phyloP scores from a whole-genome alignment of 208 protist genomes.

The Giardia duodenalis region DNA sequence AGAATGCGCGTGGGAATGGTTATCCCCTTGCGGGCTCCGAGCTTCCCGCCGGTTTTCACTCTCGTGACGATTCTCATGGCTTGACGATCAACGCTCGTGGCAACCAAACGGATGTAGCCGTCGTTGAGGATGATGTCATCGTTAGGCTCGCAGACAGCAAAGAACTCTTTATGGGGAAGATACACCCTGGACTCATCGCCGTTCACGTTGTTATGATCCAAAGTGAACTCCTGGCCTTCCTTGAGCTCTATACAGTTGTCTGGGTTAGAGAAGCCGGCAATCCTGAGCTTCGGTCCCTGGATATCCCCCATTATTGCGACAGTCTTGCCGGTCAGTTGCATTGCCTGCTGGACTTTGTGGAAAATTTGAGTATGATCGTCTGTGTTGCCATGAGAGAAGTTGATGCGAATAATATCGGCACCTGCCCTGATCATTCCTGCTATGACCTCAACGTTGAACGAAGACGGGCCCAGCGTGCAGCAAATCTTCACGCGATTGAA shows the following conservation, averaged over 20 bases:
- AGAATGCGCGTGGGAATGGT: background rate
- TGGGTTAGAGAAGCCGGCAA: slow-evolving; percentile 22
- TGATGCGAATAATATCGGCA: slow-evolving; percentile 42
- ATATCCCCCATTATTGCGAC: slow-evolving; percentile 45
- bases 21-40: slow-evolving; percentile 14
- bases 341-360: slow-evolving; percentile 29
- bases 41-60: background rate
- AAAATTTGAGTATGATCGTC: slow-evolving; percentile 39
- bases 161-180: slow-evolving; percentile 40
- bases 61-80: slow-evolving; percentile 17
- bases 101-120: slow-evolving; percentile 36
- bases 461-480: slow-evolving; percentile 40
- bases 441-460: slow-evolving; percentile 20
- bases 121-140: slow-evolving; percentile 45
- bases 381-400: slow-evolving; percentile 44
- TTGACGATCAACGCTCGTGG: background rate
- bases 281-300: slow-evolving; percentile 45
- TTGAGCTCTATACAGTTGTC: slow-evolving; percentile 5
- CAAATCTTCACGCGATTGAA: slow-evolving; percentile 35
- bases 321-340: background rate
- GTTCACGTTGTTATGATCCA: background rate
- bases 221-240: slow-evolving; percentile 21
- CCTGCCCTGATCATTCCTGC: slow-evolving; percentile 38
- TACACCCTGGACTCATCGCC: slow-evolving; percentile 34
- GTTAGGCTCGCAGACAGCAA: slow-evolving; percentile 27